phyloP scores from a whole-genome alignment of 208 protist genomes.

The Porcisia deanei region DNA sequence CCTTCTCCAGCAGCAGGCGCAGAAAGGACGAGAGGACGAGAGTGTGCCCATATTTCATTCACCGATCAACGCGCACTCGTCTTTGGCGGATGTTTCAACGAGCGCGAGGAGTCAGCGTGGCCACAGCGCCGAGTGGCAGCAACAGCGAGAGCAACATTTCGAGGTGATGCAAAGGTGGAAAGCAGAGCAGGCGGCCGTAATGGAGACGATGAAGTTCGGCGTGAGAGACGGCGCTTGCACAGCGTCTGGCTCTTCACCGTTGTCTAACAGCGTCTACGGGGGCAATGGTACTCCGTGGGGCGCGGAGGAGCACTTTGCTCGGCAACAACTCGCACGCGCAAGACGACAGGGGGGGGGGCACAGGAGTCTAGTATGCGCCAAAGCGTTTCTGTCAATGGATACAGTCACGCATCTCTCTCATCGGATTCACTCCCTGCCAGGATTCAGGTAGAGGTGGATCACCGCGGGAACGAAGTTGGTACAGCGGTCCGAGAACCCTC shows the following conservation, averaged over 20 bases:
- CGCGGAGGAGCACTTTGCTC: slow-evolving; percentile 17
- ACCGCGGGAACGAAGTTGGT: neutral
- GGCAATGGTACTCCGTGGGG: slow-evolving; percentile 26
- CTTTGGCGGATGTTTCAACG: neutral
- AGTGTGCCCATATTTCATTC: slow-evolving; percentile 68
- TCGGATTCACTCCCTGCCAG: neutral
- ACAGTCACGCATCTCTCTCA: neutral
- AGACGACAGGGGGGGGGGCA: slow-evolving; percentile 12
- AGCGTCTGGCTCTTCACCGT: neutral
- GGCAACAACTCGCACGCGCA: slow-evolving; percentile 23
- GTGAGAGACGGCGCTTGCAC: slow-evolving; percentile 14
- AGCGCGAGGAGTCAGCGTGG: slow-evolving; percentile 1
- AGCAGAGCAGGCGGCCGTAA: slow-evolving; percentile 34
- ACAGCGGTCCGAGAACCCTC: neutral
- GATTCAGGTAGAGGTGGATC: neutral
- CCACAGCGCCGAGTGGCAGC: slow-evolving; percentile 33
- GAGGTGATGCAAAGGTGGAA: slow-evolving; percentile 39
- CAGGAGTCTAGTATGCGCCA: neutral
- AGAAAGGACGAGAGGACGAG: slow-evolving; percentile 49
- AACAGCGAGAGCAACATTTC: slow-evolving; percentile 42
- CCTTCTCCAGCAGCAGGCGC: slow-evolving; percentile 38
- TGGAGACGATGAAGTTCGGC: slow-evolving; percentile 7
- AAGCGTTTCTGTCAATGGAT: neutral
- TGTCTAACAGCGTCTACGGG: slow-evolving; percentile 19
- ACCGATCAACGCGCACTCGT: slow-evolving; percentile 5